Percentiles rank a stretch among this genome's conserved stretches.
Evolutionary conservation across 352 stramenopile genomes (phyloP).

Genomic region (Globisporangium solare): DNA sequence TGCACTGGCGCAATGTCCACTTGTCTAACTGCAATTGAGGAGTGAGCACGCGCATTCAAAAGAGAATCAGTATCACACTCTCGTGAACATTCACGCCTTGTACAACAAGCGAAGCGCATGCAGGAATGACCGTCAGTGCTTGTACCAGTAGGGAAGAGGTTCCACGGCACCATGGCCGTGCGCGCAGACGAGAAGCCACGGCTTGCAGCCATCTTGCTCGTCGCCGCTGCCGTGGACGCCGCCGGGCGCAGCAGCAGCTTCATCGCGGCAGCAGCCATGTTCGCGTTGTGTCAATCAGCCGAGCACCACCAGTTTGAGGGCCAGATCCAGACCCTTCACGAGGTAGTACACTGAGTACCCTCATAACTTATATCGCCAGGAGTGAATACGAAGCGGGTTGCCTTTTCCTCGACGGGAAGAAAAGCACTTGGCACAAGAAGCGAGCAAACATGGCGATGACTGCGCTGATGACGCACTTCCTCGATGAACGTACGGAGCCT

Average conservation of each 20-base stretch:
- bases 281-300: neutral
- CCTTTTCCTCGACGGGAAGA: no score
- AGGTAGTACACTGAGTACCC: no score
- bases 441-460: conserved; percentile 9
- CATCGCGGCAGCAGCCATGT: conserved; percentile 13
- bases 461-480: conserved; percentile 46
- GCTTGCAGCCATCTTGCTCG: neutral
- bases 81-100: neutral
- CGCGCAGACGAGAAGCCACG: conserved; percentile 22
- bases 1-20: conserved; percentile 9
- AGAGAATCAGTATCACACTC: neutral
- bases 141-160: conserved; percentile 43
- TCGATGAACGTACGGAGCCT: conserved; percentile 36
- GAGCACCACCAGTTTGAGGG: conserved; percentile 7
- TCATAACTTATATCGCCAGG: no score
- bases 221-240: neutral
- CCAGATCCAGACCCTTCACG: no score
- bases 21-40: conserved; percentile 8
- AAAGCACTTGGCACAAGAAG: neutral
- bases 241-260: conserved; percentile 13
- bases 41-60: no score
- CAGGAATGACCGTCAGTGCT: neutral
- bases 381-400: no score
- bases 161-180: conserved; percentile 19
- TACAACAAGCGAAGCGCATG: neutral